Evolutionary conservation across 192 early-diverging fungal genomes (phyloP), one percentile per base, ranked within the genome.

Genomic region (Umbelopsis isabellina): DNA sequence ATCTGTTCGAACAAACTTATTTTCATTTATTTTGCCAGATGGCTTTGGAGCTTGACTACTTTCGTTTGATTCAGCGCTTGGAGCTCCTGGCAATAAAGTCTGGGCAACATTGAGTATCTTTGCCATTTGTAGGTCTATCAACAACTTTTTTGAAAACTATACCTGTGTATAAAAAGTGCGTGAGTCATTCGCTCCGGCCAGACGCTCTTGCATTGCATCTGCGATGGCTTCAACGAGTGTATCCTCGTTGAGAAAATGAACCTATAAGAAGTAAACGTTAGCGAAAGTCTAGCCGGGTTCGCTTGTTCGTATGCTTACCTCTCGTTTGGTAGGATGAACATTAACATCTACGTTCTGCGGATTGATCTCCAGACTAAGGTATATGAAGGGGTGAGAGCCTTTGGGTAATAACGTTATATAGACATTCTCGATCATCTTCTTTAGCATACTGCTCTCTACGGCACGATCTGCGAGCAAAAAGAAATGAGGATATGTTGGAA

Each of bases 291-390:
- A 41, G 37, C n/a, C 23, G 8, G 16, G 47, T 35, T 65, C 37
- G 37, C 10, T 4, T 41, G 1, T 41, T 41, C 6, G 37, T 0
- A 41, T 9, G 37, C 37, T 41, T 5, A 89, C 90, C 83, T 96
- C 91, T 9, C 90, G 86, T 70, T 99, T 99, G 35, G 98, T 97
- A 1, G 98, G 97, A 79, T 98, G 98, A 1, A 99, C 95, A 76
- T 99, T 99, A 2, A 99, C 98, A 75, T 99, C 98, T 3, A 99
- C 91, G 69, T 93, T 94, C 50, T 88, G 78, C 0, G 96, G 93
- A 41, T 91, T 90, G 66, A 99, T 92, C 20, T 88, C 86, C n/a
- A 99, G 78, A 52, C 89, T 88, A 44, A 99, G 76, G 75, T 99
- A 99, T 6, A 94, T 86, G 84, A 97, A 98, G 13, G 93, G 93